These are phyloP conservation scores for Yarrowia deformans DNA, from an alignment of 805 yeast genomes.

Conservation along the genomic window DNA sequence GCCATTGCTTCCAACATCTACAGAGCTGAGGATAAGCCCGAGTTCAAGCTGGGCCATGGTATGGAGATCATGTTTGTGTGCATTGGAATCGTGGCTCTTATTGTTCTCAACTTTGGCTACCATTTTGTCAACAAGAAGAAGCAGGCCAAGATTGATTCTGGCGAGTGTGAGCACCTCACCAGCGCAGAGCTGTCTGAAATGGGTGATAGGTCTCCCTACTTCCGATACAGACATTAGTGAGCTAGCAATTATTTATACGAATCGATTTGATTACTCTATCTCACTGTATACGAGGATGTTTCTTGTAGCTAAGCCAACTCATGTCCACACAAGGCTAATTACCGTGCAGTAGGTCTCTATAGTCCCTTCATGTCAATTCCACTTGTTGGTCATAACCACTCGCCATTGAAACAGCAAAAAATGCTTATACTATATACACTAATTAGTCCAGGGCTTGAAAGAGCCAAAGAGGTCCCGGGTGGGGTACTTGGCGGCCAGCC, in stretches of 20 bases:
- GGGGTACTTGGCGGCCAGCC: conserved; percentile 52
- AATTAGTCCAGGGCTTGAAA: conserved; percentile 39
- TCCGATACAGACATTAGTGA: conserved; percentile 26
- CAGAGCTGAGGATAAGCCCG: conserved; percentile 61
- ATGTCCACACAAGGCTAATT: too few relatives aligned
- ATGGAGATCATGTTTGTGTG: conserved; percentile 56
- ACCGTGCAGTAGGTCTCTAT: too few relatives aligned
- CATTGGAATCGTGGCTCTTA: conserved; percentile 47
- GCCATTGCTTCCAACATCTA: conserved; percentile 63
- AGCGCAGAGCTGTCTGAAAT: conserved; percentile 3
- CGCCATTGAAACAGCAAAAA: background rate
- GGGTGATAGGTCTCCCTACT: conserved; percentile 25
- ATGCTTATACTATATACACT: conserved; percentile 38
- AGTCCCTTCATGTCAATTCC: too few relatives aligned
- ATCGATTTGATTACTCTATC: background rate
- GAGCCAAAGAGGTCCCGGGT: conserved; percentile 34
- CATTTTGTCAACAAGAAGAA: conserved; percentile 20
- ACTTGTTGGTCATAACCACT: too few relatives aligned
- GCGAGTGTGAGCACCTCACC: conserved; percentile 17
- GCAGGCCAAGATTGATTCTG: conserved; percentile 6
- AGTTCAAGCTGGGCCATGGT: conserved; percentile 59
- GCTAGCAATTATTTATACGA: background rate
- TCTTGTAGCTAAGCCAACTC: too few relatives aligned
- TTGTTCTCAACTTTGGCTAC: conserved; percentile 28
- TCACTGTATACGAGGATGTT: too few relatives aligned